A percentile compares a stretch with the other conserved stretches of the same genome.
These are phyloP conservation scores for Thielaviopsis cerberus DNA, from an alignment of 2,329 filamentous ascomycete genomes.

Conservation along the genomic window DNA sequence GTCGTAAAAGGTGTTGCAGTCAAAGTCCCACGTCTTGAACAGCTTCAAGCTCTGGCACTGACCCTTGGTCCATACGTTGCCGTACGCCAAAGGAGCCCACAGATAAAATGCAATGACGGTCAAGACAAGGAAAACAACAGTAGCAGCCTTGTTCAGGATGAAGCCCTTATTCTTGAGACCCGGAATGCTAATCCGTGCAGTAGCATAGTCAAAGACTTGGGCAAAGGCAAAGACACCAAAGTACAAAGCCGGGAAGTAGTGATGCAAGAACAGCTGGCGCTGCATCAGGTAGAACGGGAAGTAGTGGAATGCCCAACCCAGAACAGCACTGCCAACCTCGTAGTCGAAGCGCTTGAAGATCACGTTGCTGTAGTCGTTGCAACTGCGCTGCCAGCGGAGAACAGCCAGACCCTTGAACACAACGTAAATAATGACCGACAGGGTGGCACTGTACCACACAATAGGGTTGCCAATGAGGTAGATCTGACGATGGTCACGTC, in stretches of 20 bases:
- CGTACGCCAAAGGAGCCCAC: constrained; percentile 81
- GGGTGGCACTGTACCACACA: constrained; percentile 81
- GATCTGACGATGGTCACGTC: constrained; percentile 79
- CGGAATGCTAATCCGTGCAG: constrained; percentile 50
- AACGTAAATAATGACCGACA: constrained; percentile 57
- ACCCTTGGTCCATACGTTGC: constrained; percentile 78
- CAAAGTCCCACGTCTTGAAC: constrained; percentile 84
- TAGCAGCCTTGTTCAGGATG: constrained; percentile 53
- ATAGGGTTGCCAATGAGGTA: constrained; percentile 91
- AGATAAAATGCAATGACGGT: constrained; percentile 61
- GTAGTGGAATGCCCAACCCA: constrained; percentile 95
- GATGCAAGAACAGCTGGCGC: constrained; percentile 92
- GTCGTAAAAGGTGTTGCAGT: constrained; percentile 83
- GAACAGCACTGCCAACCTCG: constrained; percentile 73
- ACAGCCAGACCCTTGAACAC: constrained; percentile 75
- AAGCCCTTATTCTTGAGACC: constrained; percentile 48
- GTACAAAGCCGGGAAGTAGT: constrained; percentile 94
- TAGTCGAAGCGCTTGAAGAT: constrained; percentile 96
- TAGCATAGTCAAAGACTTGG: constrained; percentile 74
- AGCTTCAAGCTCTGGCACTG: constrained; percentile 80
- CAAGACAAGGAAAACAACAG: constrained; percentile 54
- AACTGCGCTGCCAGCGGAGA: constrained; percentile 87
- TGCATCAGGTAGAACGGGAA: constrained; percentile 98
- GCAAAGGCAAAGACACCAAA: constrained; percentile 81
- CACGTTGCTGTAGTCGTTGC: constrained; percentile 60